Base-by-base conservation (phyloP, 2,329 filamentous ascomycete species). In the Fusarium humuli region DNA sequence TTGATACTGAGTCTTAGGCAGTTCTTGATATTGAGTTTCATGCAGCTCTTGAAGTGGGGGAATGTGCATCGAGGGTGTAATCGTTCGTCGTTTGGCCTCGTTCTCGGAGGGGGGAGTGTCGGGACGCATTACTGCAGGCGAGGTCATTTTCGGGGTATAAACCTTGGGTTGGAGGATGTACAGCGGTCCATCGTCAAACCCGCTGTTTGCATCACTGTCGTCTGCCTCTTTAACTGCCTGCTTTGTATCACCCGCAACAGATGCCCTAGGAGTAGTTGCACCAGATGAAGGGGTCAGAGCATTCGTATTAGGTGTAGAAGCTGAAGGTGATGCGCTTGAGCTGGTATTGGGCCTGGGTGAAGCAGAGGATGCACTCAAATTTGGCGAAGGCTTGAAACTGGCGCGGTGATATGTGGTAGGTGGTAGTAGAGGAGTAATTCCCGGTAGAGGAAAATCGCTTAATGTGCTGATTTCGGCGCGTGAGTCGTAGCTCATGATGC, bases 101-200 rank as follows among this genome's bases (percentile, higher is more conserved):
- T 65, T 53, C 11, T 69, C 68, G 23, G 61, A 57, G 42, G 48
- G 37, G 30, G 57, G 48, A 14, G 65, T 40, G n/a, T 59, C 58
- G 11, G 73, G 62, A 18, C 79, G 77, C 32, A 77, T 75, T 4
- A 83, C 52, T 50, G 80, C 80, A 4, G 86, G 85, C 7, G 86
- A 86, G 2, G 83, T 72, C 5, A 85, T 85, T 53, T 83, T 80
- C 0, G 87, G 87, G 1, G 86, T 88, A 70, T 89, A 89, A 1
- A 86, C 88, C 34, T 83, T 81, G 14, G 87, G 87, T 67, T 89
- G 87, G 7, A 90, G 79, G 23, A 89, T 80, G 62, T 83, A 88
- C 2, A 88, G 72, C 0, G 81, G 77, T 12, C 81, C 80, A 41
- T 86, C 81, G 9, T 72, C 58, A 27, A 75, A 46, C 4, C 56